phyloP scores from a whole-genome alignment of 2,329 filamentous ascomycete species.

The Fusarium sp. region DNA sequence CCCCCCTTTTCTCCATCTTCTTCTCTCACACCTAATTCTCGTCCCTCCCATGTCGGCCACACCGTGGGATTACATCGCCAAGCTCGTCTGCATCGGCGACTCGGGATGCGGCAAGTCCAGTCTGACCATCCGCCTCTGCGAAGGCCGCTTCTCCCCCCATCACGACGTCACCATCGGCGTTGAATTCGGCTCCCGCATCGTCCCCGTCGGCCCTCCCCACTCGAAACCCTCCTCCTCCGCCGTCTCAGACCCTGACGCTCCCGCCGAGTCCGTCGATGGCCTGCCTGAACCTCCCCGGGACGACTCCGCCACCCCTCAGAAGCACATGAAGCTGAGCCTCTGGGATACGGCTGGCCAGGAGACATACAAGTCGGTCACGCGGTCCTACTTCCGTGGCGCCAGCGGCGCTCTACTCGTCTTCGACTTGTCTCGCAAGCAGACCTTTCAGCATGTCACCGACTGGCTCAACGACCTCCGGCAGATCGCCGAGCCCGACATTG shows the following conservation, averaged over 20 bases:
- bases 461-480: conserved; percentile 95
- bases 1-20: not conserved
- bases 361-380: conserved; percentile 95
- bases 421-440: conserved; percentile 87
- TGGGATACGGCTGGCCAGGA: conserved; percentile 99
- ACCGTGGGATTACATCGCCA: conserved; percentile 98
- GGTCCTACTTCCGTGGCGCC: conserved; percentile 90
- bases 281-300: conserved; percentile 66
- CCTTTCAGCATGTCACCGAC: conserved; percentile 88
- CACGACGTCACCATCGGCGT: conserved; percentile 98
- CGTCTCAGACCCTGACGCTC: conserved; percentile 33
- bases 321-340: conserved; percentile 91
- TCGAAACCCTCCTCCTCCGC: conserved; percentile 56
- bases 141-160: conserved; percentile 92
- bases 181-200: conserved; percentile 93
- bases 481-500: conserved; percentile 95
- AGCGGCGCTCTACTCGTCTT: conserved; percentile 85
- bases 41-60: conserved; percentile 65
- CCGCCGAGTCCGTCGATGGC: conserved; percentile 49
- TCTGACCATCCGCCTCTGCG: conserved; percentile 94
- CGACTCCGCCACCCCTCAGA: conserved; percentile 61
- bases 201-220: conserved; percentile 88
- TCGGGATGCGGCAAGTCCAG: conserved; percentile 95
- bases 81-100: conserved; percentile 97
- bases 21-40: conserved; percentile 16